phyloP scores from a whole-genome alignment of 208 protist species.

The Leishmania turanica region DNA sequence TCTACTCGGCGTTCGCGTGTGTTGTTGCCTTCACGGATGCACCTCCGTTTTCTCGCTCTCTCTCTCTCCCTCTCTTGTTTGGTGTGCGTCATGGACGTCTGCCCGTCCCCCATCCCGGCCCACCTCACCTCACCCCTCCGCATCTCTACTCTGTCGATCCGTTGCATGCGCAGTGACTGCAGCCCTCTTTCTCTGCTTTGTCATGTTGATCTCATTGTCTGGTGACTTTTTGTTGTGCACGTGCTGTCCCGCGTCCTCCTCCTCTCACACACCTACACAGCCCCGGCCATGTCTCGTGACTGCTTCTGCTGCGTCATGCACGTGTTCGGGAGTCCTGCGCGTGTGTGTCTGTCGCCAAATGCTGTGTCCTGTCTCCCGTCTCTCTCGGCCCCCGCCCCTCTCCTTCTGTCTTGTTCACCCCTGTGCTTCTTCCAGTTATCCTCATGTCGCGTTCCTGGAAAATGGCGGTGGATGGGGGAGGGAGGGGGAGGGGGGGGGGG shows the following conservation, averaged over 20 bases:
- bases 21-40: background rate
- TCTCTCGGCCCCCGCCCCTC: no score
- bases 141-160: background rate
- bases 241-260: background rate
- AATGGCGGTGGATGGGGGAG: background rate
- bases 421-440: background rate
- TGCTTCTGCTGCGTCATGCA: background rate
- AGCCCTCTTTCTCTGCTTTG: background rate
- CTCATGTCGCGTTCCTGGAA: background rate
- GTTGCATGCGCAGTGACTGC: background rate
- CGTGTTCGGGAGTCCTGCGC: background rate
- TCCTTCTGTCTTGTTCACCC: no score
- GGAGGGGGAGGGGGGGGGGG: no score
- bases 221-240: background rate
- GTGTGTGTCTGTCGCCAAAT: background rate
- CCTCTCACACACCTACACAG: no score
- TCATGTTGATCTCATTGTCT: background rate
- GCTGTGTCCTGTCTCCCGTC: background rate
- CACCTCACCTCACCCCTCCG: no score
- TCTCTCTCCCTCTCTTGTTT: background rate
- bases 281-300: background rate
- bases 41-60: background rate
- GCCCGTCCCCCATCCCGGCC: background rate
- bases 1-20: background rate
- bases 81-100: background rate